phyloP scores from a whole-genome alignment of 768 basidiomycete genomes.

The Albatrellus ellisii region DNA sequence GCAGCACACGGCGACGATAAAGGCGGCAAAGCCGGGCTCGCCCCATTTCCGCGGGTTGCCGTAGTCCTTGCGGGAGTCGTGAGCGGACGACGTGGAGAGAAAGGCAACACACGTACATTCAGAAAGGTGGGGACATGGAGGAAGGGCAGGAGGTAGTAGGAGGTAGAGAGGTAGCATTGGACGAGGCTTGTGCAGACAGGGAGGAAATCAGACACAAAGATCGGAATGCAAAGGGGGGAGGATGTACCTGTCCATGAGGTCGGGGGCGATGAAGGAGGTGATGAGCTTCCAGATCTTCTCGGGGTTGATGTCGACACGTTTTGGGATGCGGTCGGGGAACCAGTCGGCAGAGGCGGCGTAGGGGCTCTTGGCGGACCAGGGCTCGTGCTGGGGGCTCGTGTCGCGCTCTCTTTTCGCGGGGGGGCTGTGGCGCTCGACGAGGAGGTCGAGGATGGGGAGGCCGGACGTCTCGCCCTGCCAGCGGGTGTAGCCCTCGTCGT shows the following conservation, averaged over 20 bases:
- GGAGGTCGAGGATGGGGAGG: constrained; percentile 72
- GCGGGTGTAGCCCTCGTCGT: constrained; percentile 76
- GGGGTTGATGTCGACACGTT: constrained; percentile 70
- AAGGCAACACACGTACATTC: constrained; percentile 32
- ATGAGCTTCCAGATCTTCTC: constrained; percentile 81
- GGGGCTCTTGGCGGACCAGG: background rate
- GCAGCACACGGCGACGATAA: constrained; percentile 88
- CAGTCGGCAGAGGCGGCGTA: constrained; percentile 28
- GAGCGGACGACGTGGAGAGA: constrained; percentile 1
- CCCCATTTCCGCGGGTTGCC: constrained; percentile 92
- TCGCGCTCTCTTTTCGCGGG: constrained; percentile 24
- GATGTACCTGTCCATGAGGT: constrained; percentile 84
- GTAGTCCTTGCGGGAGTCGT: constrained; percentile 49
- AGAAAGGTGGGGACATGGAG: constrained; percentile 86
- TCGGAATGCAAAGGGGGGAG: constrained; percentile 2
- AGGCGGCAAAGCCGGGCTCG: constrained; percentile 88
- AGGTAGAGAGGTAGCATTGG: constrained; percentile 79
- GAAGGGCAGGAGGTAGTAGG: constrained; percentile 89
- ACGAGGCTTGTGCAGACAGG: constrained; percentile 37
- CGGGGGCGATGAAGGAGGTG: constrained; percentile 75
- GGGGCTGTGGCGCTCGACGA: constrained; percentile 56
- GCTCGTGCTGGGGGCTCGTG: constrained; percentile 12
- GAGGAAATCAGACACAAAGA: background rate
- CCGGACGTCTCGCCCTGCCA: constrained; percentile 95
- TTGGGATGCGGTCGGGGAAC: constrained; percentile 76